These are phyloP conservation scores for Apiotrichum siamense DNA, from an alignment of 1,284 basidiomycete genomes.

Conservation along the genomic window DNA sequence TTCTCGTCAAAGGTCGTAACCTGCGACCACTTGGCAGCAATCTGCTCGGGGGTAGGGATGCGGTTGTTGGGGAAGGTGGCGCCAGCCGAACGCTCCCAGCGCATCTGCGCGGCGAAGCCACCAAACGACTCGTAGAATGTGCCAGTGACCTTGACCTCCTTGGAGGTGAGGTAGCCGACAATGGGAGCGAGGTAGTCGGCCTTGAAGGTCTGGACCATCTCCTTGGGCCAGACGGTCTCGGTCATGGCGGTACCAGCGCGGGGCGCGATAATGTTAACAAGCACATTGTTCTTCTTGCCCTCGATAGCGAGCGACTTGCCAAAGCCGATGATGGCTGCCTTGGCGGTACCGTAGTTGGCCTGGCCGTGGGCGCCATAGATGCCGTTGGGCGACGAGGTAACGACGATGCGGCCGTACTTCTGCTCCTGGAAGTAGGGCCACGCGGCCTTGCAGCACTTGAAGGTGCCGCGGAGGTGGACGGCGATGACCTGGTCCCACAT, in stretches of 20 bases:
- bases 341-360: conserved; percentile 78
- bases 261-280: conserved; percentile 83
- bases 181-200: conserved; percentile 88
- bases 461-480: conserved; percentile 68
- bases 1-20: conserved; percentile 74
- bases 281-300: conserved; percentile 82
- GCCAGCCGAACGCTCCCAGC: conserved; percentile 86
- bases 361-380: conserved; percentile 95
- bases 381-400: conserved; percentile 86
- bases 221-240: conserved; percentile 73
- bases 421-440: conserved; percentile 98
- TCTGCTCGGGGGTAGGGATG: conserved; percentile 68
- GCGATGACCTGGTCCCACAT: conserved; percentile 93
- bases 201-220: conserved; percentile 74
- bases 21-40: conserved; percentile 68
- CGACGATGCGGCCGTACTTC: conserved; percentile 93
- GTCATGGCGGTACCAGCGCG: conserved; percentile 91
- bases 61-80: conserved; percentile 69
- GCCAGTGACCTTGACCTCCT: conserved; percentile 68
- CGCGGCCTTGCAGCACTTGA: conserved; percentile 82
- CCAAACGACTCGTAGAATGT: conserved; percentile 82
- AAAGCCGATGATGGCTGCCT: conserved; percentile 86
- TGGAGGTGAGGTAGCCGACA: conserved; percentile 84
- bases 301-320: conserved; percentile 87
- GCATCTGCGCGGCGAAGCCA: conserved; percentile 85